A percentile compares a stretch with the other conserved stretches of the same genome.
These are phyloP conservation scores for Fraxinus sp. DNA, from an alignment of 305 asterid species.

Conservation along the genomic window DNA sequence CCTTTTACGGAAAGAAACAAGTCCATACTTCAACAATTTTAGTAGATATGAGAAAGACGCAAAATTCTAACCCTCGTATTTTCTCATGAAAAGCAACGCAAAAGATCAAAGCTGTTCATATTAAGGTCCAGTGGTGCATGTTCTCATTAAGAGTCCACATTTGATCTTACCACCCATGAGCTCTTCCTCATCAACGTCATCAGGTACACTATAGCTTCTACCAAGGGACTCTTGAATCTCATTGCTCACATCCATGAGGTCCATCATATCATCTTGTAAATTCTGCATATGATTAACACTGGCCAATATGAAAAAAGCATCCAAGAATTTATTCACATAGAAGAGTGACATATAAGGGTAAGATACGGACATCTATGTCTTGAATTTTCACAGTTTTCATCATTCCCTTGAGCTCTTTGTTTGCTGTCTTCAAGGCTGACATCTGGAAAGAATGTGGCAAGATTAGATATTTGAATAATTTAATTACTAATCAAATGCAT, in stretches of 20 bases:
- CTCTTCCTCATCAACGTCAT: slow-evolving; percentile 94
- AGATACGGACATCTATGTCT: slow-evolving; percentile 80
- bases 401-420: slow-evolving; percentile 96
- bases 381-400: slow-evolving; percentile 98
- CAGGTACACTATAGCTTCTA: slow-evolving; percentile 89
- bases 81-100: slow-evolving; percentile 10
- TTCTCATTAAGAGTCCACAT: slow-evolving; percentile 15
- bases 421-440: slow-evolving; percentile 92
- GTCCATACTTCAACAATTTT: not conserved
- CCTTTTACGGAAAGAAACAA: not conserved
- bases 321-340: not conserved
- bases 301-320: slow-evolving; percentile 16
- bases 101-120: not conserved
- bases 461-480: slow-evolving; percentile 16
- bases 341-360: slow-evolving; percentile 7
- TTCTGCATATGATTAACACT: slow-evolving; percentile 41
- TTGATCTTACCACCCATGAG: slow-evolving; percentile 81
- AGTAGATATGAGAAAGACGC: not conserved
- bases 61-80: slow-evolving; percentile 7
- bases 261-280: slow-evolving; percentile 98
- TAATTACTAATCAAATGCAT: slow-evolving; percentile 17
- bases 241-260: slow-evolving; percentile 94
- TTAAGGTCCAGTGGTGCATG: not conserved
- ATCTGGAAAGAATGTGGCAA: slow-evolving; percentile 50
- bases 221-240: slow-evolving; percentile 98